These are phyloP conservation scores for Rhizopogon rudus DNA, from an alignment of 768 basidiomycete genomes.

Conservation along the genomic window DNA sequence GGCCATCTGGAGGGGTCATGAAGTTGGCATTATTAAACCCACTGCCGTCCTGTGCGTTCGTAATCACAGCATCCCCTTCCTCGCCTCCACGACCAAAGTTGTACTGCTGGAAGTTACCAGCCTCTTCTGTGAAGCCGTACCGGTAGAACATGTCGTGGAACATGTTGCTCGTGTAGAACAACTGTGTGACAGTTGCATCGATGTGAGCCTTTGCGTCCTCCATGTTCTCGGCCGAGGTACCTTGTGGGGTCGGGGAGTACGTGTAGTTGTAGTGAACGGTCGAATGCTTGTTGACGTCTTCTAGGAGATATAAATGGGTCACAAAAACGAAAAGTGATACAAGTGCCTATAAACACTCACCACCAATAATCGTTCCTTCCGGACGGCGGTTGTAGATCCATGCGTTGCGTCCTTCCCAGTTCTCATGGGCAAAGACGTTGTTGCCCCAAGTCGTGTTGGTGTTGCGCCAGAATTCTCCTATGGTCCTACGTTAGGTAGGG, in stretches of 20 bases:
- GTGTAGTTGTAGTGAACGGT: conserved; percentile 55
- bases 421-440: conserved; percentile 94
- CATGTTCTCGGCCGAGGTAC: conserved; percentile 46
- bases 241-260: conserved; percentile 65
- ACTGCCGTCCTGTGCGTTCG: conserved; percentile 93
- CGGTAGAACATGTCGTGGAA: conserved; percentile 82
- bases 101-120: conserved; percentile 97
- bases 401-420: conserved; percentile 69
- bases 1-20: conserved; percentile 80
- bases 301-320: neutral
- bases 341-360: neutral
- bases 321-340: neutral
- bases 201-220: conserved; percentile 78
- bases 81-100: conserved; percentile 90
- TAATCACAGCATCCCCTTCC: conserved; percentile 87
- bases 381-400: conserved; percentile 81
- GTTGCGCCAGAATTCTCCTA: conserved; percentile 44
- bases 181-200: conserved; percentile 80
- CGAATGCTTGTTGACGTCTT: neutral
- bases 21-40: conserved; percentile 94
- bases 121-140: conserved; percentile 86
- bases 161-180: conserved; percentile 85
- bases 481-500: conserved; percentile 17
- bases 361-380: conserved; percentile 29
- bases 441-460: conserved; percentile 85